phyloP scores from a whole-genome alignment of 2,329 filamentous ascomycete species.

The Exophiala sp. region DNA sequence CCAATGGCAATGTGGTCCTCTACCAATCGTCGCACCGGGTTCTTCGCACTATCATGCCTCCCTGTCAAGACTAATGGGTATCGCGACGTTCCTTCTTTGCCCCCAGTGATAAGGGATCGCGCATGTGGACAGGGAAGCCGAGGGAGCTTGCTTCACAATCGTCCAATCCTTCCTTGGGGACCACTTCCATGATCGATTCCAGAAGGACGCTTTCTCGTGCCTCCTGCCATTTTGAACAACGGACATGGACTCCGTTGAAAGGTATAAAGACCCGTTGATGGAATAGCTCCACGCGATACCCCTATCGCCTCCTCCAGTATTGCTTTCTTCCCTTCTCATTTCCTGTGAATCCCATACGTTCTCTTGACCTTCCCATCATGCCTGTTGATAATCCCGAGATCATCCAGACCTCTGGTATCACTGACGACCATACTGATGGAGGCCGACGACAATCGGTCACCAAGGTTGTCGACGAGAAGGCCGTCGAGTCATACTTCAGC shows the following conservation, averaged over 20 bases:
- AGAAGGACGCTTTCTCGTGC: not conserved
- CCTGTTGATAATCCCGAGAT: constrained; percentile 7
- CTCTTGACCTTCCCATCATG: not conserved
- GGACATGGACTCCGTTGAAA: not conserved
- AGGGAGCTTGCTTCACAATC: not conserved
- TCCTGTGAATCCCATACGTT: not conserved
- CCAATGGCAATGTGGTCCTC: not conserved
- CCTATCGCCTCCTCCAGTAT: not conserved
- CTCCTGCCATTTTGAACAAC: not conserved
- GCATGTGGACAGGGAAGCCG: not conserved
- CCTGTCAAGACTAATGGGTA: not conserved
- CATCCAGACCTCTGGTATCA: not conserved
- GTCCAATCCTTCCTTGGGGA: not conserved
- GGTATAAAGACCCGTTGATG: not conserved
- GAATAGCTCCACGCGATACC: not conserved
- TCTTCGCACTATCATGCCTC: not conserved
- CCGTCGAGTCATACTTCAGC: not conserved
- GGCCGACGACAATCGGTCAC: constrained; percentile 3
- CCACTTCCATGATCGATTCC: not conserved
- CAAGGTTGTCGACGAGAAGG: not conserved
- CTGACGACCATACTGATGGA: not conserved
- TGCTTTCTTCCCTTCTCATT: not conserved
- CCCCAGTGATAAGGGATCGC: not conserved
- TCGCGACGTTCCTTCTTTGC: not conserved
- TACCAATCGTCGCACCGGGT: not conserved